These are phyloP conservation scores for Penicillium olsonii DNA, from an alignment of 2,329 filamentous ascomycete genomes.

Conservation along the genomic window DNA sequence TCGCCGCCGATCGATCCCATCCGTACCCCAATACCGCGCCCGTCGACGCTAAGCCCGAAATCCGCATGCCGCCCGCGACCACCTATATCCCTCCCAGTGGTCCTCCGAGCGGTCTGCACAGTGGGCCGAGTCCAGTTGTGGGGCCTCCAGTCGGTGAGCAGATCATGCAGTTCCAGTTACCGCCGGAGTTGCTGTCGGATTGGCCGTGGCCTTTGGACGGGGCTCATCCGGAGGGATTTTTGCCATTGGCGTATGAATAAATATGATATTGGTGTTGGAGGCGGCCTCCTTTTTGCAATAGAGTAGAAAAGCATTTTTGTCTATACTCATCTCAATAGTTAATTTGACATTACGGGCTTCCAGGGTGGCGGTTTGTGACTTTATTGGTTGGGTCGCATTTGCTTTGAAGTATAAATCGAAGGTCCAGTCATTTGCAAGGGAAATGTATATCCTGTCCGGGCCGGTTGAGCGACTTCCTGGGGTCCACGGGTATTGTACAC, in stretches of 20 bases:
- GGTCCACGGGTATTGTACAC: too few species aligned
- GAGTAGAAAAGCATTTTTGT: conserved; percentile 5
- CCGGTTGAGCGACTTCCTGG: too few species aligned
- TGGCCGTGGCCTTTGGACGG: conserved; percentile 43
- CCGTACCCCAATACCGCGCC: conserved; percentile 10
- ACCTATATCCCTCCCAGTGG: conserved; percentile 8
- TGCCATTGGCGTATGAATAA: conserved; percentile 28
- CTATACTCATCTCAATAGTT: background rate
- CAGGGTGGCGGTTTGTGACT: background rate
- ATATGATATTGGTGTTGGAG: background rate
- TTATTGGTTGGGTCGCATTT: background rate
- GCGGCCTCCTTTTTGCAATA: background rate
- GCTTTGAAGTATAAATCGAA: too few species aligned
- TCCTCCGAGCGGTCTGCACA: background rate
- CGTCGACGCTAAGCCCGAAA: conserved; percentile 9
- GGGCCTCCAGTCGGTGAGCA: conserved; percentile 18
- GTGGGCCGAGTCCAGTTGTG: conserved; percentile 1
- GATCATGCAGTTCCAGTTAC: conserved; percentile 42
- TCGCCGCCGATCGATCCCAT: conserved; percentile 10
- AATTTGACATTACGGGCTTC: background rate
- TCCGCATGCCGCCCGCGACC: conserved; percentile 4
- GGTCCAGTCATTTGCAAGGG: too few species aligned
- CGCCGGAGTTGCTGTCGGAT: conserved; percentile 42
- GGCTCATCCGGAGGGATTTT: conserved; percentile 23
- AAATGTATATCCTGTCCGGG: background rate